phyloP scores from a whole-genome alignment of 2,329 filamentous ascomycete genomes.

The Neurospora crassa region DNA sequence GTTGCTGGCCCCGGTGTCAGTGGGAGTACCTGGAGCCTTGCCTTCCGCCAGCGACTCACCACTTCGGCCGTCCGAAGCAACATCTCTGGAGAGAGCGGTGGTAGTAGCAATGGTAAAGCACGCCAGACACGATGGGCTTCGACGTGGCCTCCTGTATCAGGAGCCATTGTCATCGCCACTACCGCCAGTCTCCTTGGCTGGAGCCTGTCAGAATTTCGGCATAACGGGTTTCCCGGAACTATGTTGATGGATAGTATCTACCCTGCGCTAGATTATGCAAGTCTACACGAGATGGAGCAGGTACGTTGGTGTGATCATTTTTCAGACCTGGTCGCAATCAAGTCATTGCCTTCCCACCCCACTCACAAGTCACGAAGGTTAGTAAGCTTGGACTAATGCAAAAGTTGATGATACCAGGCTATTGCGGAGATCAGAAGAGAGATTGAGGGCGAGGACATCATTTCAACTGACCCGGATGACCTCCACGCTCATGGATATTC shows the following conservation, averaged over 20 bases:
- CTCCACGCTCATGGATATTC: conserved; percentile 55
- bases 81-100: not conserved
- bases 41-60: conserved; percentile 16
- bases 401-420: conserved; percentile 26
- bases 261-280: conserved; percentile 28
- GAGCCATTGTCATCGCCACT: conserved; percentile 29
- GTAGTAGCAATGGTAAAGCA: conserved; percentile 3
- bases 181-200: conserved; percentile 32
- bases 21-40: conserved; percentile 6
- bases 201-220: conserved; percentile 26
- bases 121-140: conserved; percentile 10
- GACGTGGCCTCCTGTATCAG: conserved; percentile 22
- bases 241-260: conserved; percentile 21
- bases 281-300: conserved; percentile 32
- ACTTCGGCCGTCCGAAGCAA: conserved; percentile 14
- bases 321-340: not conserved
- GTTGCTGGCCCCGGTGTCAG: conserved; percentile 9
- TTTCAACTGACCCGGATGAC: conserved; percentile 54
- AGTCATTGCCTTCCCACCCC: not conserved
- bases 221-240: conserved; percentile 15
- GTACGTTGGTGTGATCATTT: conserved; percentile 18
- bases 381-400: not conserved
- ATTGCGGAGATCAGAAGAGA: conserved; percentile 43
- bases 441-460: conserved; percentile 41
- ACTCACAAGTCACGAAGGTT: conserved; percentile 17